These are phyloP conservation scores for Stenogyne calaminthoides DNA, from an alignment of 305 asterid genomes.

Conservation along the genomic window DNA sequence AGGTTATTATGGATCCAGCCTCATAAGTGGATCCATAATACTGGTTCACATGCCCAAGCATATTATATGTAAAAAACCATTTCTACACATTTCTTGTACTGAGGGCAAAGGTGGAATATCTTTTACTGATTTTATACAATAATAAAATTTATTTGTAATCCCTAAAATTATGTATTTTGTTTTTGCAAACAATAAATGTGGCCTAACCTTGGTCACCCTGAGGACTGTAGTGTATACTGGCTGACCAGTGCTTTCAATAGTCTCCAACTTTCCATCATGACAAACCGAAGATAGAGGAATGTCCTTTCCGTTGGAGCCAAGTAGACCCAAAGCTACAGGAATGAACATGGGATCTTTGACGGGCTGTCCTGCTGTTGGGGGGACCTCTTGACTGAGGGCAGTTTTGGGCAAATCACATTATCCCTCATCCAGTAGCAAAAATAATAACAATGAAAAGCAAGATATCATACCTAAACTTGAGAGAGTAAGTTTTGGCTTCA, in stretches of 20 bases:
- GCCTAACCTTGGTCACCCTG: constrained; percentile 76
- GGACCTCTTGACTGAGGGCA: constrained; percentile 89
- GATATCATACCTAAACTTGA: constrained; percentile 71
- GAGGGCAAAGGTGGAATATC: no score
- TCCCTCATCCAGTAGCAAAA: constrained; percentile 11
- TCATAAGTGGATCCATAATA: no score
- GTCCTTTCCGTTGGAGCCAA: constrained; percentile 78
- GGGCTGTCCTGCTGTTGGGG: constrained; percentile 88
- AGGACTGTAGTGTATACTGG: constrained; percentile 69
- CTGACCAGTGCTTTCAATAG: constrained; percentile 43
- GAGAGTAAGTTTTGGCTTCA: constrained; percentile 61
- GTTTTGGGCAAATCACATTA: constrained; percentile 11
- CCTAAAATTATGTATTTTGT: no score
- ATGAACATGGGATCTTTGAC: constrained; percentile 88
- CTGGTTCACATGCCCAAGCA: no score
- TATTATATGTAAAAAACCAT: no score
- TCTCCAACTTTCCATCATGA: constrained; percentile 68
- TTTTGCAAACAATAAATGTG: not conserved
- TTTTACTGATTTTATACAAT: no score
- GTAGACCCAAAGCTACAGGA: constrained; percentile 87
- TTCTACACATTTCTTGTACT: no score
- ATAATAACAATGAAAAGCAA: not conserved
- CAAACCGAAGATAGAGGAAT: constrained; percentile 67
- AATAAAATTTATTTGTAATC: no score
- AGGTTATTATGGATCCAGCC: no score